Percentiles rank a stretch among this genome's conserved stretches.
Evolutionary conservation across 345 rosid species (phyloP).

Genomic region (Raphanus sativus): DNA sequence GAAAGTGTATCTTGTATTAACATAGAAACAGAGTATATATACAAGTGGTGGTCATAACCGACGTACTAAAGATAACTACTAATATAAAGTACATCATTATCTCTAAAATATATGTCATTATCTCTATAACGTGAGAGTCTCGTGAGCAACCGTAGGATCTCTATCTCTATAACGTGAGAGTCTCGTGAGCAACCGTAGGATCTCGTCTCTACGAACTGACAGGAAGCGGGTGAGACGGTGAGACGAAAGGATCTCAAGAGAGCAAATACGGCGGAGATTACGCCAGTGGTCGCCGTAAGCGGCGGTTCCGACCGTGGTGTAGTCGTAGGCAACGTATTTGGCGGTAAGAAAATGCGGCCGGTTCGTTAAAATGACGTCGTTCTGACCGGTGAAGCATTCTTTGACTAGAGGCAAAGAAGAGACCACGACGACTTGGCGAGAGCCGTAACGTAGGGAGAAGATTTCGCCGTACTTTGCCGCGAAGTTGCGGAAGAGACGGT

Average conservation of each 20-base stretch:
- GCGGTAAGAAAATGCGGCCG: slow-evolving; percentile 45
- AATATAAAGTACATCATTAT: too few species aligned
- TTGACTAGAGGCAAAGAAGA: slow-evolving; percentile 47
- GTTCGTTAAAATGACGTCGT: slow-evolving; percentile 49
- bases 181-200: slow-evolving; percentile 23
- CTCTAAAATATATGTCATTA: too few species aligned
- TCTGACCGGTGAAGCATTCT: slow-evolving; percentile 50
- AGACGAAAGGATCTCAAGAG: slow-evolving; percentile 47
- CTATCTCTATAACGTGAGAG: too few species aligned
- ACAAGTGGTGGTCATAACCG: too few species aligned
- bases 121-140: too few species aligned
- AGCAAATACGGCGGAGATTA: slow-evolving; percentile 48
- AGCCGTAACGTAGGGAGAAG: slow-evolving; percentile 45
- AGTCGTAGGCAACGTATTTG: slow-evolving; percentile 41
- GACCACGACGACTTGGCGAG: slow-evolving; percentile 34
- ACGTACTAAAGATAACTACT: too few species aligned
- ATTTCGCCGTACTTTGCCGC: slow-evolving; percentile 41
- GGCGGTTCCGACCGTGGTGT: slow-evolving; percentile 35
- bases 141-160: too few species aligned
- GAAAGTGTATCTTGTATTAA: too few species aligned
- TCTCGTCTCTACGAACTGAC: slow-evolving; percentile 33
- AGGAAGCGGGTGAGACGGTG: slow-evolving; percentile 31
- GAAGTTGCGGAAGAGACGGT: slow-evolving; percentile 36
- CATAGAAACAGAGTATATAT: too few species aligned
- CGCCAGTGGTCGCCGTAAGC: slow-evolving; percentile 55